Evolutionary conservation across 202 grass and related monocot species (phyloP).

Genomic region (Musa balbisiana): DNA sequence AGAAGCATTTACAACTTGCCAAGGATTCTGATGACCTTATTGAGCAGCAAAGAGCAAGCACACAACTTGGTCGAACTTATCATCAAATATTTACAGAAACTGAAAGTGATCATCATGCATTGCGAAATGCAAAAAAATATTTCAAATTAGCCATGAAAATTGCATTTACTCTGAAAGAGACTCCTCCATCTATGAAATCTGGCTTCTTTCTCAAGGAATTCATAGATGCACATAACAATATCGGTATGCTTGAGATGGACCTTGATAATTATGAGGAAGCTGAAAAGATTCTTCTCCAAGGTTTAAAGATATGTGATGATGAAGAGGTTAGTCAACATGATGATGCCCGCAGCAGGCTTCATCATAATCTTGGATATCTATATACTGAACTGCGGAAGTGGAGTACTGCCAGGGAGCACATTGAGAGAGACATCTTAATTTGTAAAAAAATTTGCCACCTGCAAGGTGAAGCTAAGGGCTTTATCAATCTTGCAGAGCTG

Average conservation of each 20-base stretch:
- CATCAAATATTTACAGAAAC: conserved; percentile 64
- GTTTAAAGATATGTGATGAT: conserved; percentile 81
- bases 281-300: conserved; percentile 61
- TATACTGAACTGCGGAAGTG: conserved; percentile 69
- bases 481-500: conserved; percentile 76
- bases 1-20: conserved; percentile 83
- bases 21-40: conserved; percentile 67
- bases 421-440: conserved; percentile 74
- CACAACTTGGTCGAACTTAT: conserved; percentile 89
- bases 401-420: conserved; percentile 55
- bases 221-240: conserved; percentile 90
- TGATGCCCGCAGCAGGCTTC: conserved; percentile 65
- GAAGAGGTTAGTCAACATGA: conserved; percentile 79
- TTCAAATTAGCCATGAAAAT: conserved; percentile 74
- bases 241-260: conserved; percentile 84
- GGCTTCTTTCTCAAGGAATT: conserved; percentile 64
- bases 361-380: conserved; percentile 87
- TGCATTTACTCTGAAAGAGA: conserved; percentile 45
- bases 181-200: conserved; percentile 27
- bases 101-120: conserved; percentile 65
- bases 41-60: conserved; percentile 85
- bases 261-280: conserved; percentile 76
- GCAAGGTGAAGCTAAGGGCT: conserved; percentile 93
- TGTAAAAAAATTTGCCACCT: conserved; percentile 61
- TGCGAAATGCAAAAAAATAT: conserved; percentile 84